These are phyloP conservation scores for Arthroderma uncinatum DNA, from an alignment of 2,329 filamentous ascomycete genomes.

Conservation along the genomic window DNA sequence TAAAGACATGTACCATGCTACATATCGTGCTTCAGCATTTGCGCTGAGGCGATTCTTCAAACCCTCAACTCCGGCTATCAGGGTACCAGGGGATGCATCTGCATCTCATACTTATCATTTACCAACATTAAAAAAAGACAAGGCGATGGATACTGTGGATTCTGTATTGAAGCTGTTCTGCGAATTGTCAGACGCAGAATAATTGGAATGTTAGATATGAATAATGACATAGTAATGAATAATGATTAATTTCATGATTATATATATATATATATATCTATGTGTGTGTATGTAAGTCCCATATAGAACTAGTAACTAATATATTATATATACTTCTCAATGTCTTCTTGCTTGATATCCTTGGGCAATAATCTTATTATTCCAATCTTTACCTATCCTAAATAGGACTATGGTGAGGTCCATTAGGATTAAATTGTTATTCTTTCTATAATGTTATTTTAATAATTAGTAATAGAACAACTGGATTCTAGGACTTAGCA, in stretches of 20 bases:
- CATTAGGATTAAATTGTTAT: too few relatives aligned
- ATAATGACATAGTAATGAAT: not conserved
- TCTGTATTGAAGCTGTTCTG: constrained; percentile 33
- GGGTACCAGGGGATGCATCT: constrained; percentile 5
- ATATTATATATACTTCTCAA: too few relatives aligned
- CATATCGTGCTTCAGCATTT: constrained; percentile 34
- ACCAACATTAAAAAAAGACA: constrained; percentile 27
- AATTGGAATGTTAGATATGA: not conserved
- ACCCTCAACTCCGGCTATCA: constrained; percentile 9
- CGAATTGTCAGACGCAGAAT: constrained; percentile 18
- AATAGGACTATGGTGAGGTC: too few relatives aligned
- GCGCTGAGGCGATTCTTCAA: constrained; percentile 33
- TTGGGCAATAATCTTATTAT: too few relatives aligned
- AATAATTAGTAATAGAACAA: too few relatives aligned
- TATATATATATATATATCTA: too few relatives aligned
- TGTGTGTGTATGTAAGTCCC: too few relatives aligned
- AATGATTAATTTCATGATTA: not conserved
- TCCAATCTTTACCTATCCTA: too few relatives aligned
- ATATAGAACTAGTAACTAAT: too few relatives aligned
- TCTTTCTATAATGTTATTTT: too few relatives aligned
- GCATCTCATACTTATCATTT: constrained; percentile 13
- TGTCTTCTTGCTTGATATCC: too few relatives aligned
- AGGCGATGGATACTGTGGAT: constrained; percentile 33
- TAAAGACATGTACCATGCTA: constrained; percentile 35
- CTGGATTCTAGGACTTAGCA: too few relatives aligned